A percentile compares a stretch with the other conserved stretches of the same genome.
Conservation (phyloP, 2,329 filamentous ascomycete genomes). For the Fusarium continuum region DNA sequence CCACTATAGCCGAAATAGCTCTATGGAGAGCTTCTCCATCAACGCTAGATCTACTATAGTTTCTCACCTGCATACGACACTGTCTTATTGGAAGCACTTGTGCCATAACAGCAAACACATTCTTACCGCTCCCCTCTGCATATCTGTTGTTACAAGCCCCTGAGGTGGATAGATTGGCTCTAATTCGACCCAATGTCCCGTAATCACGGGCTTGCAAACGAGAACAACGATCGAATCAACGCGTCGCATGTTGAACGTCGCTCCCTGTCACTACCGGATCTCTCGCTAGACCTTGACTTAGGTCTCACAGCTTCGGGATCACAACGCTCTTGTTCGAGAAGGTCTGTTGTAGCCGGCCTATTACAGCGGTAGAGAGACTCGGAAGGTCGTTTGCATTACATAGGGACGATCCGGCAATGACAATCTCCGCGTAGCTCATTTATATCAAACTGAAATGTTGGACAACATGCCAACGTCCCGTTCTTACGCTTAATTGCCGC, state of each 20-base stretch:
- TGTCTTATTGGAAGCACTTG: neutral
- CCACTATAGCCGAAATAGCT: no score
- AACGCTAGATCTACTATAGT: no score
- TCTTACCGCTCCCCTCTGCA: neutral
- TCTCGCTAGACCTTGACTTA: slow-evolving; percentile 31
- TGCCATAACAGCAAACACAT: slow-evolving; percentile 5
- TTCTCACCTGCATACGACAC: neutral
- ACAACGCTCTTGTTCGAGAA: slow-evolving; percentile 26
- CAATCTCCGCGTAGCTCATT: slow-evolving; percentile 17
- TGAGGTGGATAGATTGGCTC: no score
- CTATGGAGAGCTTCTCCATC: no score
- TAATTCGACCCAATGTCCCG: neutral
- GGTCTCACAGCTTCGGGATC: slow-evolving; percentile 26
- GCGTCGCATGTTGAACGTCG: neutral
- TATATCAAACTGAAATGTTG: slow-evolving; percentile 9
- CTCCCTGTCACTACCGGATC: slow-evolving; percentile 15
- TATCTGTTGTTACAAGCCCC: no score
- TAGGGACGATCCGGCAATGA: slow-evolving; percentile 16
- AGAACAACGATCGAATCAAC: neutral
- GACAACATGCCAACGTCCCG: slow-evolving; percentile 7
- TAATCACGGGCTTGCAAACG: slow-evolving; percentile 6
- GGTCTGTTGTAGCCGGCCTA: slow-evolving; percentile 12
- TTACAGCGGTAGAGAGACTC: slow-evolving; percentile 8
- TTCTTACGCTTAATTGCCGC: neutral
- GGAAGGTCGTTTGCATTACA: slow-evolving; percentile 36